Evolutionary conservation across 2,329 filamentous ascomycete genomes (phyloP), one percentile per base, ranked within the genome.

Genomic region (Purpureocillium lavendulum): DNA sequence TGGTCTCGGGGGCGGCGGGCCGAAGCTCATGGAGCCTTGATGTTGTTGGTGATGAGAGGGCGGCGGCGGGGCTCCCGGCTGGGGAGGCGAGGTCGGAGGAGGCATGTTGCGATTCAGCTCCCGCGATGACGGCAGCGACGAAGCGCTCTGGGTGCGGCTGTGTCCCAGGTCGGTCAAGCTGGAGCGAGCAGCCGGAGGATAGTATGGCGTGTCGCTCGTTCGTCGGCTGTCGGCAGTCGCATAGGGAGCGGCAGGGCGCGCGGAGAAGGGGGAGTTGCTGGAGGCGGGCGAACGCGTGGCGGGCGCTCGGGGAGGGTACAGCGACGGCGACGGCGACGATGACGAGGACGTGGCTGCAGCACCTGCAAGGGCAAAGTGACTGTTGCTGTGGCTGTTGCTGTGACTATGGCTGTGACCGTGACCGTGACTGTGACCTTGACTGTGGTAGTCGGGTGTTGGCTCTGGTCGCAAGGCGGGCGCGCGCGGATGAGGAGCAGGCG

Each of bases 1-100:
- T 12, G 65, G 62, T 32, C 69, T 58, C 7, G 70, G 70, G 10
- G 65, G 64, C 14, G 69, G 70, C 21, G 70, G 60, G 3, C 65
- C 60, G 40, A 71, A 73, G 12, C 46, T 45, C 54, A 43, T 60
- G 53, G 45, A 57, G 49, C 48, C 61, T 50, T 58, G 52, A 29
- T 51, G 54, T 15, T 51, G 56, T n/a, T 49, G 49, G 28, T 51
- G 54, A 9, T 48, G 51, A 28, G 54, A 52, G 4, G 51, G 52
- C 15, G 49, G 49, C 11, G 47, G 48, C 13, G 41, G 55, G 44
- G 45, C 44, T 42, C 59, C 56, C 43, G 53, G 59, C 39, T 61
- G 61, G 30, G 65, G 63, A 45, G 70, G 67, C 41, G 69, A 70
- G n/a, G 53, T 46, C 38, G 42, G 47, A 9, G 63, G 69, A 39